Evolutionary conservation across 2,329 filamentous ascomycete genomes (phyloP).

Genomic region (Nakataea oryzae): DNA sequence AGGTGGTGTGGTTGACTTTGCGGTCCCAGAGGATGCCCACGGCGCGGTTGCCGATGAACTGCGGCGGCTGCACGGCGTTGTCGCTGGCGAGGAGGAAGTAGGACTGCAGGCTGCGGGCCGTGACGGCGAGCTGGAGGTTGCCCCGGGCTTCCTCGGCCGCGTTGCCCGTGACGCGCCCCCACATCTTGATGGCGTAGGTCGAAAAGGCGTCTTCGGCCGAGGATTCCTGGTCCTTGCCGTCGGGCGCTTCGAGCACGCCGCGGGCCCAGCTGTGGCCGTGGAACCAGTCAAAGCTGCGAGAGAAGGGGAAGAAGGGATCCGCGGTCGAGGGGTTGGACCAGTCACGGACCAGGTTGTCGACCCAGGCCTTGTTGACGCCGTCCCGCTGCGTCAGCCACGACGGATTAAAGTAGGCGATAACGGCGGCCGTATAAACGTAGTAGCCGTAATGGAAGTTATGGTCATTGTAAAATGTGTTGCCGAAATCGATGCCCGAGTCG

Average conservation of each 20-base stretch:
- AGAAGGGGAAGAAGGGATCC: conserved; percentile 16
- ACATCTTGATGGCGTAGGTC: conserved; percentile 83
- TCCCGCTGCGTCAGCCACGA: conserved; percentile 12
- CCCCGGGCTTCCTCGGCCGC: conserved; percentile 63
- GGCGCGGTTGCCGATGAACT: conserved; percentile 70
- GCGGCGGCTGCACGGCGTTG: conserved; percentile 59
- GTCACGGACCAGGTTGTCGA: conserved; percentile 12
- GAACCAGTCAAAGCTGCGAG: conserved; percentile 16
- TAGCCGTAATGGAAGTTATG: conserved; percentile 20
- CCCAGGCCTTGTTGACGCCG: conserved; percentile 14
- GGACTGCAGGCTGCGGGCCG: conserved; percentile 58
- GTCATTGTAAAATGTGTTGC: conserved; percentile 18
- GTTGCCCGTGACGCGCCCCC: conserved; percentile 69
- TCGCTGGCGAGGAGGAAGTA: conserved; percentile 71
- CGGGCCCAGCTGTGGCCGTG: conserved; percentile 18
- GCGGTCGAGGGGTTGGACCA: conserved; percentile 14
- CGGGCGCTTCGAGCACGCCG: conserved; percentile 14
- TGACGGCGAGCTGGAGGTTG: conserved; percentile 72
- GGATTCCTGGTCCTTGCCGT: conserved; percentile 17
- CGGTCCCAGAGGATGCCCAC: conserved; percentile 74
- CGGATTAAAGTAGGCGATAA: conserved; percentile 14
- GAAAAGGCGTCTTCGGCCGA: conserved; percentile 68
- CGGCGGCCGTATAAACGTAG: conserved; percentile 13
- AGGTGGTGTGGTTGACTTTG: conserved; percentile 84
- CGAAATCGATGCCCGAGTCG: conserved; percentile 15